A percentile compares a stretch with the other conserved stretches of the same genome.
Evolutionary conservation across 2,329 filamentous ascomycete genomes (phyloP).

Genomic region (Microdochium bolleyi): DNA sequence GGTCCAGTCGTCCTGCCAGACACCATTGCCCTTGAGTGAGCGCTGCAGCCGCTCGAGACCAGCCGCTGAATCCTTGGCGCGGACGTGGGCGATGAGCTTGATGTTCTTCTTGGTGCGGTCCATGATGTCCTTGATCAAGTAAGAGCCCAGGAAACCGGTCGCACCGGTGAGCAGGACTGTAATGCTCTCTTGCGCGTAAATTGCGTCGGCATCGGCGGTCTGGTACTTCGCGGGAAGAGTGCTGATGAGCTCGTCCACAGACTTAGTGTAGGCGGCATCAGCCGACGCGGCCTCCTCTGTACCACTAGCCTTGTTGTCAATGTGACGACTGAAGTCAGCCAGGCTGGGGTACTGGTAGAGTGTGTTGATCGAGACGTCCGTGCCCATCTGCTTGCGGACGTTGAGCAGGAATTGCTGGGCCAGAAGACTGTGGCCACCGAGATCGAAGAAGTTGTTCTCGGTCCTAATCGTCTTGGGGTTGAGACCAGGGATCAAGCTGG

Average conservation of each 20-base stretch:
- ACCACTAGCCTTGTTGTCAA: constrained; percentile 28
- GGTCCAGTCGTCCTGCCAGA: constrained; percentile 68
- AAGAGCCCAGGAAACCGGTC: constrained; percentile 83
- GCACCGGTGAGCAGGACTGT: constrained; percentile 81
- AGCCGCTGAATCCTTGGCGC: constrained; percentile 52
- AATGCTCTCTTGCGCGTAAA: constrained; percentile 11
- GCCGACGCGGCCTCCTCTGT: constrained; percentile 6
- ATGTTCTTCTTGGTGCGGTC: constrained; percentile 44
- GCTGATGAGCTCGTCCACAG: constrained; percentile 34
- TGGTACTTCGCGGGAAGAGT: constrained; percentile 28
- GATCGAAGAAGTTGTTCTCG: constrained; percentile 63
- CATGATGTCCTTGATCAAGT: constrained; percentile 69
- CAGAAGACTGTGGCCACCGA: constrained; percentile 73
- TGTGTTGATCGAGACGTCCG: constrained; percentile 57
- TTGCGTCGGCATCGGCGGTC: constrained; percentile 12
- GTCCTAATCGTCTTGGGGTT: constrained; percentile 60
- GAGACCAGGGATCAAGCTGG: constrained; percentile 57
- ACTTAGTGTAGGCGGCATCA: constrained; percentile 40
- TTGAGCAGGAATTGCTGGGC: constrained; percentile 75
- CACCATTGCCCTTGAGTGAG: constrained; percentile 67
- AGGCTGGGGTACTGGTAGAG: constrained; percentile 59
- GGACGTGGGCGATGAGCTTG: constrained; percentile 68
- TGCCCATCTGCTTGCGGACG: constrained; percentile 34
- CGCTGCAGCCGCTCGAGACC: constrained; percentile 58
- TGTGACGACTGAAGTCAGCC: constrained; percentile 37